phyloP scores from a whole-genome alignment of 192 early-diverging fungal genomes.

The Mortierella hygrophila region DNA sequence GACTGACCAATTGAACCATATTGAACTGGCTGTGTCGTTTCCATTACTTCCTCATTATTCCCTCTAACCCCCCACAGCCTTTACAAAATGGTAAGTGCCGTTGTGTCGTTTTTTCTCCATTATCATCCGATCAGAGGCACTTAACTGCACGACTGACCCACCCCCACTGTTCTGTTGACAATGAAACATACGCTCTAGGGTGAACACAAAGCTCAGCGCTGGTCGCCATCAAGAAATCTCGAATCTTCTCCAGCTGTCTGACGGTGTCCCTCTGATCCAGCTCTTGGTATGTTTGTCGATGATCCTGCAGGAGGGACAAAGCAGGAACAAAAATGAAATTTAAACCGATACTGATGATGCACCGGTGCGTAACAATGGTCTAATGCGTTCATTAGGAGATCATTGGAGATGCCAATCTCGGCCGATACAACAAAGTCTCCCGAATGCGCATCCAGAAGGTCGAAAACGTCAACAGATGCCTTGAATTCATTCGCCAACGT shows the following conservation, averaged over 20 bases:
- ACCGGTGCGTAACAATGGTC: slow-evolving; percentile 48
- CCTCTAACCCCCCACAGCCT: slow-evolving; percentile 60
- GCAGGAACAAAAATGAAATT: slow-evolving; percentile 50
- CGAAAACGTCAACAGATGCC: slow-evolving; percentile 95
- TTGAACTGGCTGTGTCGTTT: background rate
- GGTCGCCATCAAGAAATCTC: slow-evolving; percentile 58
- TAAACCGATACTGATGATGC: slow-evolving; percentile 24
- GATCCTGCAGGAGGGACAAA: slow-evolving; percentile 27
- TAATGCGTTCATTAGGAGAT: slow-evolving; percentile 76
- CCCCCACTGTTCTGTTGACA: background rate
- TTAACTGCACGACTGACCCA: background rate
- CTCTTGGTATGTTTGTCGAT: slow-evolving; percentile 60
- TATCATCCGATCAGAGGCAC: background rate
- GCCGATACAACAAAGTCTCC: slow-evolving; percentile 89
- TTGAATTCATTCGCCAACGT: slow-evolving; percentile 91
- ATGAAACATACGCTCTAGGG: slow-evolving; percentile 59
- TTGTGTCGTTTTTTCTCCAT: background rate
- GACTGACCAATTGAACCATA: background rate
- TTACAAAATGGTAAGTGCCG: slow-evolving; percentile 81
- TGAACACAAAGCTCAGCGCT: slow-evolving; percentile 80
- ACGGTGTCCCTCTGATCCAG: slow-evolving; percentile 70
- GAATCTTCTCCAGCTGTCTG: slow-evolving; percentile 58
- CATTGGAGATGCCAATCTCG: slow-evolving; percentile 91
- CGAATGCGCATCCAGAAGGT: slow-evolving; percentile 94
- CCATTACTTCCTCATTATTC: background rate